Conservation (phyloP, 177 flowering plant species). For the Tripterygium wilfordii region DNA sequence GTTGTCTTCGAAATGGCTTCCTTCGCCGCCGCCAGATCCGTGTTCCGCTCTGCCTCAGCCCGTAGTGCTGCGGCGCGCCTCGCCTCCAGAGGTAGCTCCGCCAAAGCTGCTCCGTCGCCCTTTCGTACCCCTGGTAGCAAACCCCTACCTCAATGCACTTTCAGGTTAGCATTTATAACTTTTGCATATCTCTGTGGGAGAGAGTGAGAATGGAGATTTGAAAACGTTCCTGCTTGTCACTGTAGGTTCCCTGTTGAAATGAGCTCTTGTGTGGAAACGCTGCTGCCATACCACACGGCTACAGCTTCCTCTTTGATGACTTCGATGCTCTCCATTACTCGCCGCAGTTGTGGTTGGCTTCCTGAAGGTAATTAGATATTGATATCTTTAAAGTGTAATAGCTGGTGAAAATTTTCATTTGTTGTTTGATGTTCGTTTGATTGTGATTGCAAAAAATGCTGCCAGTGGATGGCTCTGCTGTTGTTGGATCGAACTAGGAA, state of each 20-base stretch:
- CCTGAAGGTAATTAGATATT: constrained; percentile 55
- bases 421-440: too few species aligned
- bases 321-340: constrained; percentile 62
- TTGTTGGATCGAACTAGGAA: background rate
- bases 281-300: constrained; percentile 59
- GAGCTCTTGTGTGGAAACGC: constrained; percentile 59
- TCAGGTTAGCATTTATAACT: constrained; percentile 25
- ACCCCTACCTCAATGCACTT: constrained; percentile 21
- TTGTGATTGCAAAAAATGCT: too few species aligned
- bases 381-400: too few species aligned
- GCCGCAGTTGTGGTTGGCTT: constrained; percentile 48
- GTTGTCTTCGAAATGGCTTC: constrained; percentile 23
- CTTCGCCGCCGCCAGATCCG: constrained; percentile 33
- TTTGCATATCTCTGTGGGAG: background rate
- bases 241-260: constrained; percentile 57
- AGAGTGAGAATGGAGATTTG: too few species aligned
- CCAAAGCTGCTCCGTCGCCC: constrained; percentile 42
- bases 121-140: constrained; percentile 25
- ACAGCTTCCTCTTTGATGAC: constrained; percentile 62
- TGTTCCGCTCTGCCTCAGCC: constrained; percentile 35
- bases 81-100: constrained; percentile 31
- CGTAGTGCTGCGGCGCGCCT: constrained; percentile 35
- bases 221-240: too few species aligned
- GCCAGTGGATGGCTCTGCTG: too few species aligned
- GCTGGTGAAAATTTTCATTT: too few species aligned